Evolutionary conservation across 2,329 filamentous ascomycete genomes (phyloP).

Genomic region (Colletotrichum gigasporum): DNA sequence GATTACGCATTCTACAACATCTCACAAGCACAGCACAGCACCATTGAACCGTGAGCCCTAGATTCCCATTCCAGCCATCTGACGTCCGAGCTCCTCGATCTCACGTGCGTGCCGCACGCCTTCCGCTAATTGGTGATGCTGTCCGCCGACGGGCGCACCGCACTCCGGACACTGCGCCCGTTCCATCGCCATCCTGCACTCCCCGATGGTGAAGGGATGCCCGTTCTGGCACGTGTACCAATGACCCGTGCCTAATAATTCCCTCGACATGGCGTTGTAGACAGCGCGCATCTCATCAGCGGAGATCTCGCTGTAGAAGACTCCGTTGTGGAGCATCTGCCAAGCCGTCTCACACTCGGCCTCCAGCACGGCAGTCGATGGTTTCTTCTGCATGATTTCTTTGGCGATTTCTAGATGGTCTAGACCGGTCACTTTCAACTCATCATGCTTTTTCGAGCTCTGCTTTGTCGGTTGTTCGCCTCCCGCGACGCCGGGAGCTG

Average conservation of each 20-base stretch:
- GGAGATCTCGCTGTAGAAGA: conserved; percentile 59
- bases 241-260: conserved; percentile 64
- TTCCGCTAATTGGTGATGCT: conserved; percentile 54
- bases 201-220: conserved; percentile 71
- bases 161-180: conserved; percentile 70
- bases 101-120: conserved; percentile 61
- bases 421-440: conserved; percentile 7
- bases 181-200: conserved; percentile 75
- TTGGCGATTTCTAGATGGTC: conserved; percentile 35
- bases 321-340: conserved; percentile 52
- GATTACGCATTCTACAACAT: no score
- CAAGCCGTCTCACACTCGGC: conserved; percentile 56
- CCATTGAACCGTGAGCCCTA: no score
- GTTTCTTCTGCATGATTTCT: conserved; percentile 29
- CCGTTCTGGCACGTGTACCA: conserved; percentile 69
- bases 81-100: conserved; percentile 51
- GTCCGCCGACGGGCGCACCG: conserved; percentile 64
- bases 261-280: conserved; percentile 59
- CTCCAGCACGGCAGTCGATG: conserved; percentile 45
- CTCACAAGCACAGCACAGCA: no score
- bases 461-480: background rate
- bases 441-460: background rate
- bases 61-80: background rate
- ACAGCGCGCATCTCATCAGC: conserved; percentile 61
- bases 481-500: background rate